Evolutionary conservation across 1,284 basidiomycete genomes (phyloP), one percentile per base, ranked within the genome.

Genomic region (Phlebopus sp.): DNA sequence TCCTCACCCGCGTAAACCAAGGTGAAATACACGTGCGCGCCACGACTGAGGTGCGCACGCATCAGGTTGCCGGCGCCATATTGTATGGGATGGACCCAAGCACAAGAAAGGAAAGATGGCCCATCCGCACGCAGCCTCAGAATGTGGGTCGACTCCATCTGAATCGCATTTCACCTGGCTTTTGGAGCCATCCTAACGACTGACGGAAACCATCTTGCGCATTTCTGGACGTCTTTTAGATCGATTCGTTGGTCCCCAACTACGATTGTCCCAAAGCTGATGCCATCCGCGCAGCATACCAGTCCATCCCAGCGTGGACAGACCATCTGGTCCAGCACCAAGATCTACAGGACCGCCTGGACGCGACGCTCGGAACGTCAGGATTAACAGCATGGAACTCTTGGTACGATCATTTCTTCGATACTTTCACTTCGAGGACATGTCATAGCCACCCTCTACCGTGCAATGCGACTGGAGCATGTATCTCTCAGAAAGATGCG

Each of bases 61-160:
- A 73, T 46, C 74, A 79, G 49, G 78, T 78, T 19, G 70, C 76
- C 0, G 70, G 78, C 34, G 79, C 72, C 3, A 49, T 81, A 23
- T 59, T 81, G 27, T 68, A 62, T 23, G 78, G 78, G 6, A 78
- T 79, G 75, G 76, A 79, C 43, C 67, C 69, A 3, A 53, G 54
- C 1, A 67, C 69, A 27, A 59, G 64, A 0, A 52, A 49, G 10
- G 67, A 62, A 48, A 52, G 49, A 17, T 80, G 74, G 66, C 70
- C 70, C 17, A 69, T 76, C 18, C 60, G 69, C 21, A 71, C 69
- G 1, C 72, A 78, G 49, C 75, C 76, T 8, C 58, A 59, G 25
- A 62, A 57, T 18, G 73, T 70, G 39, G 39, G 66, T 57, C 23
- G n/a, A n/a, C n/a, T 18, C 46, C 23, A 42, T 40, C 52, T 44